These are phyloP conservation scores for Grosmannia serpens DNA, from an alignment of 2,329 filamentous ascomycete species.

Conservation along the genomic window DNA sequence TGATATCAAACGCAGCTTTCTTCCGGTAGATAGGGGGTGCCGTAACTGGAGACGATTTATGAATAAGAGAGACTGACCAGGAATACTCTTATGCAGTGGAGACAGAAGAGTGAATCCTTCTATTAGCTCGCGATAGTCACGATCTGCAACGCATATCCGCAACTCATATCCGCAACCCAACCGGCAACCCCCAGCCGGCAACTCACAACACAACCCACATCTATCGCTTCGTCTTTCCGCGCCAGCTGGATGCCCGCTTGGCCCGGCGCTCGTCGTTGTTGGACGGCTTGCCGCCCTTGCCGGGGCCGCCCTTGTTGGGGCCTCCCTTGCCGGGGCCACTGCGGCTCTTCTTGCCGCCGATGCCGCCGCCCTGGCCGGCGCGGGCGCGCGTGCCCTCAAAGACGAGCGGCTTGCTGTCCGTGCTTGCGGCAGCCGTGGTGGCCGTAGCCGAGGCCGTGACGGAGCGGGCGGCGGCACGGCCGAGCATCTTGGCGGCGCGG, in stretches of 20 bases:
- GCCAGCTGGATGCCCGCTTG: constrained; percentile 11
- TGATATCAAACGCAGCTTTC: no score
- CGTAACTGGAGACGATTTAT: not conserved
- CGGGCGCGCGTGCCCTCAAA: constrained; percentile 73
- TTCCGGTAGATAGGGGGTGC: no score
- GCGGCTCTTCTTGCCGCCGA: constrained; percentile 17
- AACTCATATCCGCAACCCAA: no score
- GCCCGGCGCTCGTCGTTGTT: constrained; percentile 26
- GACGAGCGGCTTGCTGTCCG: constrained; percentile 44
- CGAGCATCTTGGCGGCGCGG: constrained; percentile 63
- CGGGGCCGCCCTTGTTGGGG: constrained; percentile 16
- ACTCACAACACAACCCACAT: no score
- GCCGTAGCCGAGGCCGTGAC: constrained; percentile 26
- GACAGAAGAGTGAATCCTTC: no score
- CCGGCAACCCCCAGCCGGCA: not conserved
- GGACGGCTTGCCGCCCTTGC: constrained; percentile 24
- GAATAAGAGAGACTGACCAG: no score
- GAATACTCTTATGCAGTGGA: no score
- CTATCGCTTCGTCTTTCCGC: constrained; percentile 2
- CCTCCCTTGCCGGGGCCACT: constrained; percentile 39
- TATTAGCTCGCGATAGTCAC: no score
- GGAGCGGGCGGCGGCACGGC: constrained; percentile 35
- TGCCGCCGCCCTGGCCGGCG: constrained; percentile 46
- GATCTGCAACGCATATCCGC: no score
- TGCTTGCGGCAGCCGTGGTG: not conserved